Evolutionary conservation across 1,284 basidiomycete genomes (phyloP).

Genomic region (Ganoderma boninense): DNA sequence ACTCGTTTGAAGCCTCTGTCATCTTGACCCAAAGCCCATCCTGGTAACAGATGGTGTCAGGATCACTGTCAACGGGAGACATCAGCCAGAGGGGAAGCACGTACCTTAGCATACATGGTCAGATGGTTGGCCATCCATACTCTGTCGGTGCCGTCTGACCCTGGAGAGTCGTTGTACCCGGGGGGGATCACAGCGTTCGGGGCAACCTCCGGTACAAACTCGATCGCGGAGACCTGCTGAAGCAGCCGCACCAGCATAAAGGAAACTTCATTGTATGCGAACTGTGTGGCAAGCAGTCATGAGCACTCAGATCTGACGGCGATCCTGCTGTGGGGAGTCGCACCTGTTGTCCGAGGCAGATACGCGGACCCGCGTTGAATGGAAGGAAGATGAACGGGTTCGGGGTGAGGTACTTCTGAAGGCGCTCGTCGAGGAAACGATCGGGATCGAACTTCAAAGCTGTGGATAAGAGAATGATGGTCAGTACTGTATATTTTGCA

Average conservation of each 20-base stretch:
- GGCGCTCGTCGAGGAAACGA: slow-evolving; percentile 49
- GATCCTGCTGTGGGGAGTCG: not conserved
- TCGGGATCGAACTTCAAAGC: slow-evolving; percentile 53
- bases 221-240: slow-evolving; percentile 61
- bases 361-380: slow-evolving; percentile 58
- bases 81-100: not conserved
- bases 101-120: slow-evolving; percentile 60
- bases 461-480: not conserved
- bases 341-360: slow-evolving; percentile 57
- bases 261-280: slow-evolving; percentile 75
- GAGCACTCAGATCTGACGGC: not conserved
- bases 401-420: slow-evolving; percentile 45
- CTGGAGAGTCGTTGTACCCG: slow-evolving; percentile 31
- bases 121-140: slow-evolving; percentile 61
- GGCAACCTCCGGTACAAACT: slow-evolving; percentile 48
- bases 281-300: slow-evolving; percentile 44
- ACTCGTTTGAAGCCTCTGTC: slow-evolving; percentile 22
- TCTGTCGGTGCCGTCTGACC: slow-evolving; percentile 55
- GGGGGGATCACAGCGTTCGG: slow-evolving; percentile 40
- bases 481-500: not conserved
- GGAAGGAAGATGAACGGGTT: slow-evolving; percentile 59
- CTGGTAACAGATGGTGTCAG: slow-evolving; percentile 3
- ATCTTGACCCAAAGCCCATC: slow-evolving; percentile 37
- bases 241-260: slow-evolving; percentile 73
- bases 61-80: not conserved